phyloP scores from a whole-genome alignment of 257 asterid genomes.

The Striga asiatica region DNA sequence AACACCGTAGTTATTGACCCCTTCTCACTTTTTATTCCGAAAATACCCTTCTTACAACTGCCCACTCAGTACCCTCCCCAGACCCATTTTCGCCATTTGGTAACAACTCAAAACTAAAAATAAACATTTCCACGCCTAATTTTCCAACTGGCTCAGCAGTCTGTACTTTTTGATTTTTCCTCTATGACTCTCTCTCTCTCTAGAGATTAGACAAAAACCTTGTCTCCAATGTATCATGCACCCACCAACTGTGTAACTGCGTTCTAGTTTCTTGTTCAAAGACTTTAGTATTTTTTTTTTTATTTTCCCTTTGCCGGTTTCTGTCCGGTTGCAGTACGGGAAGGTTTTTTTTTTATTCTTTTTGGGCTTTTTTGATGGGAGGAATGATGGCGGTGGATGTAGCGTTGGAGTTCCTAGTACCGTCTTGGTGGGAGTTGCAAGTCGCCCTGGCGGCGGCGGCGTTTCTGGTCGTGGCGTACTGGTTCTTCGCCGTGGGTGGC shows the following conservation, averaged over 20 bases:
- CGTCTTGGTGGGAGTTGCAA: constrained; percentile 94
- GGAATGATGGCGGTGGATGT: constrained; percentile 23
- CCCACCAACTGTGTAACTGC: neutral
- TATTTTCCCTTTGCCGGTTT: neutral
- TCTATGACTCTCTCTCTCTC: neutral
- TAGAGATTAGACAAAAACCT: neutral
- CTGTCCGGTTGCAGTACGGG: constrained; percentile 14
- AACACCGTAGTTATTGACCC: too few relatives aligned
- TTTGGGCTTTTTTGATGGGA: neutral
- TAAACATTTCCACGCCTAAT: neutral
- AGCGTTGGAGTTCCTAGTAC: constrained; percentile 51
- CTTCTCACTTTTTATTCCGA: too few relatives aligned
- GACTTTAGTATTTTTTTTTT: neutral
- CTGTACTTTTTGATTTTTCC: neutral
- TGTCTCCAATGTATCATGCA: neutral
- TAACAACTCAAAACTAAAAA: neutral
- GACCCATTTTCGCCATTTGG: neutral
- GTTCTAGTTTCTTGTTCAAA: neutral
- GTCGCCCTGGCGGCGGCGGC: constrained; percentile 61
- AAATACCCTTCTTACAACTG: too few relatives aligned
- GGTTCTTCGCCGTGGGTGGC: constrained; percentile 45
- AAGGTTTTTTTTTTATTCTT: neutral
- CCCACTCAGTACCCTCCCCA: neutral
- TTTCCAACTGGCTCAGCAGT: neutral
- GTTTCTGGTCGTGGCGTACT: constrained; percentile 46